phyloP scores from a whole-genome alignment of 2,329 filamentous ascomycete genomes.

The Cytospora piceicola region DNA sequence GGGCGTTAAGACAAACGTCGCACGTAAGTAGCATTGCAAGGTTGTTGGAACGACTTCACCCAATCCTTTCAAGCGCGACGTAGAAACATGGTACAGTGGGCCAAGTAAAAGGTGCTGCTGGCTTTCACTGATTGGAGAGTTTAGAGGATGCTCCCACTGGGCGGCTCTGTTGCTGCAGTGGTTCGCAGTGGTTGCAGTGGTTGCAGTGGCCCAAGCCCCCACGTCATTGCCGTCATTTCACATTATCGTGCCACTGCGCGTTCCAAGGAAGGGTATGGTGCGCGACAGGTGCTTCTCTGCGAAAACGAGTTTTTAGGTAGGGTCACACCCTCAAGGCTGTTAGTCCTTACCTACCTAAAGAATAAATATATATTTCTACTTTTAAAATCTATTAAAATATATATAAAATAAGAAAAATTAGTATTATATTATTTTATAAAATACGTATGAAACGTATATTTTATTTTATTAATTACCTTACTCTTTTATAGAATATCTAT shows the following conservation, averaged over 20 bases:
- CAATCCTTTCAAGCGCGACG: slow-evolving; percentile 19
- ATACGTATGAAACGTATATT: too few relatives aligned
- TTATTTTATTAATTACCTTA: too few relatives aligned
- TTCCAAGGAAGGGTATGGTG: too few relatives aligned
- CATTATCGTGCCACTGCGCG: neutral
- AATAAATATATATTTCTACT: too few relatives aligned
- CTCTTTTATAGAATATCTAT: too few relatives aligned
- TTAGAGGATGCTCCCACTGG: neutral
- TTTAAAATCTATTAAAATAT: too few relatives aligned
- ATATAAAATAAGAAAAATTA: too few relatives aligned
- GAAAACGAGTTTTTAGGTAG: too few relatives aligned
- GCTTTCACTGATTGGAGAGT: slow-evolving; percentile 4
- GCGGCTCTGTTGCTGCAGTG: neutral
- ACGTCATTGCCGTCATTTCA: slow-evolving; percentile 17
- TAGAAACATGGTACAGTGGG: slow-evolving; percentile 8
- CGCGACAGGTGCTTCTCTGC: too few relatives aligned
- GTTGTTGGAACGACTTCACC: slow-evolving; percentile 9
- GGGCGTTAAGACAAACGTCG: neutral
- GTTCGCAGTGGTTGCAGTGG: neutral
- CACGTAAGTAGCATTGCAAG: neutral
- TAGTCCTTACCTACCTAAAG: too few relatives aligned
- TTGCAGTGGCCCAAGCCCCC: neutral
- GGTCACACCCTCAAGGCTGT: too few relatives aligned
- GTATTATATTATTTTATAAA: too few relatives aligned
- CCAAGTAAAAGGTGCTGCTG: slow-evolving; percentile 1